phyloP scores from a whole-genome alignment of 2,329 filamentous ascomycete genomes.

The Beauveria bassiana region DNA sequence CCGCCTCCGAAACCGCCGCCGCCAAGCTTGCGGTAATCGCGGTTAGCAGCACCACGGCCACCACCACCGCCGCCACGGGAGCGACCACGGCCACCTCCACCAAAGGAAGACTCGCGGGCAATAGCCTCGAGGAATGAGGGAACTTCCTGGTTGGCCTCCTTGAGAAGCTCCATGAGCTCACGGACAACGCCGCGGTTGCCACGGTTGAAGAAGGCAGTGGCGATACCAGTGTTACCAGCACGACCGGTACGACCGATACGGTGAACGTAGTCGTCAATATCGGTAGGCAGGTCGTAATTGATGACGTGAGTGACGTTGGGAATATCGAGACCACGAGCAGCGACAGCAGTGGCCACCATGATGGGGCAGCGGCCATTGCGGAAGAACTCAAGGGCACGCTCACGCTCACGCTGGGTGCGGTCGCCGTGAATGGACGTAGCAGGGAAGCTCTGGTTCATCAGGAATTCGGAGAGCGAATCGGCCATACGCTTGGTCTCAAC shows the following conservation, averaged over 20 bases:
- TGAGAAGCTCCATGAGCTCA: constrained; percentile 92
- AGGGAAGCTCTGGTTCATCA: constrained; percentile 97
- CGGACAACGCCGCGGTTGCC: constrained; percentile 97
- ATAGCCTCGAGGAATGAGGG: constrained; percentile 94
- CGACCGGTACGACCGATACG: constrained; percentile 99
- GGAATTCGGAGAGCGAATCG: constrained; percentile 92
- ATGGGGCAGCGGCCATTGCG: constrained; percentile 92
- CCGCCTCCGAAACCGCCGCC: constrained; percentile 32
- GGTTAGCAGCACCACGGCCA: constrained; percentile 66
- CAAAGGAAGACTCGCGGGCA: constrained; percentile 85
- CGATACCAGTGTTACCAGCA: constrained; percentile 97
- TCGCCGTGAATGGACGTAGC: constrained; percentile 98
- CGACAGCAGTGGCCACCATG: constrained; percentile 92
- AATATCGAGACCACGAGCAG: constrained; percentile 85
- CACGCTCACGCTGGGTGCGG: constrained; percentile 96
- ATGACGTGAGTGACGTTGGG: constrained; percentile 95
- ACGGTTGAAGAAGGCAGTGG: constrained; percentile 99
- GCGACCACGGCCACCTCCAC: constrained; percentile 57
- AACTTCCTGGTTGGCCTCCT: constrained; percentile 97
- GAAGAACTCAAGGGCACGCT: constrained; percentile 96
- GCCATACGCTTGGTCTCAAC: constrained; percentile 99
- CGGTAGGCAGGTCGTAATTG: constrained; percentile 98
- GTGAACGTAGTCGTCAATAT: constrained; percentile 98
- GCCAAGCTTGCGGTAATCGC: constrained; percentile 81
- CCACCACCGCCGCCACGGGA: constrained; percentile 47